phyloP scores from a whole-genome alignment of 345 rosid species.

The Sapria himalayana region DNA sequence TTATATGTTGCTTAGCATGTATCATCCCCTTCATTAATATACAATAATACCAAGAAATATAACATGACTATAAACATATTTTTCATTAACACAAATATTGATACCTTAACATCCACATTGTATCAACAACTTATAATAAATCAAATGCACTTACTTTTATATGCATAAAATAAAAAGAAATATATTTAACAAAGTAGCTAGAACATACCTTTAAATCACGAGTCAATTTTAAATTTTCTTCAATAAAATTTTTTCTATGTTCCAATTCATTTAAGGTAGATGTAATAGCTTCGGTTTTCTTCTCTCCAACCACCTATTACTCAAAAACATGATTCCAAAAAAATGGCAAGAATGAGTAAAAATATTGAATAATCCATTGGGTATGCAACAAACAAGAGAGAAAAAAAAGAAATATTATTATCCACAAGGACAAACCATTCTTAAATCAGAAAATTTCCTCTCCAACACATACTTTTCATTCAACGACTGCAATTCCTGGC shows the following conservation, averaged over 20 bases:
- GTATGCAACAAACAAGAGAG: neutral
- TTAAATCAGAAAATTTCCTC: conserved; percentile 72
- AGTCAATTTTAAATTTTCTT: conserved; percentile 47
- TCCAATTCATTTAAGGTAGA: conserved; percentile 59
- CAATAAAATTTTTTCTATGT: conserved; percentile 67
- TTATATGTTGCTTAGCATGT: too few species aligned
- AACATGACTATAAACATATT: too few species aligned
- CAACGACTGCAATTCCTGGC: conserved; percentile 68
- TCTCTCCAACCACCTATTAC: conserved; percentile 72
- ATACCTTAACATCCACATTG: too few species aligned
- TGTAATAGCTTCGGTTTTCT: conserved; percentile 57
- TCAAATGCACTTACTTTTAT: too few species aligned
- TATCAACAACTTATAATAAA: too few species aligned
- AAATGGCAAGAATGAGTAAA: too few species aligned
- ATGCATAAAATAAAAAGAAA: neutral
- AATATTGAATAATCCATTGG: too few species aligned
- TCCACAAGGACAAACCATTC: conserved; percentile 44
- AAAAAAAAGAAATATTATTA: neutral
- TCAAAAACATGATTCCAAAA: conserved; percentile 12
- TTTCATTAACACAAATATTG: too few species aligned
- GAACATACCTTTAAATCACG: conserved; percentile 69
- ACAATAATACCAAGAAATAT: too few species aligned
- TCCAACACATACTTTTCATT: conserved; percentile 62
- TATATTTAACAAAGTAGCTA: neutral
- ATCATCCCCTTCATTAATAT: too few species aligned